A percentile compares a stretch with the other conserved stretches of the same genome.
phyloP scores from a whole-genome alignment of 2,329 filamentous ascomycete species.

The Exophiala oligosperma region DNA sequence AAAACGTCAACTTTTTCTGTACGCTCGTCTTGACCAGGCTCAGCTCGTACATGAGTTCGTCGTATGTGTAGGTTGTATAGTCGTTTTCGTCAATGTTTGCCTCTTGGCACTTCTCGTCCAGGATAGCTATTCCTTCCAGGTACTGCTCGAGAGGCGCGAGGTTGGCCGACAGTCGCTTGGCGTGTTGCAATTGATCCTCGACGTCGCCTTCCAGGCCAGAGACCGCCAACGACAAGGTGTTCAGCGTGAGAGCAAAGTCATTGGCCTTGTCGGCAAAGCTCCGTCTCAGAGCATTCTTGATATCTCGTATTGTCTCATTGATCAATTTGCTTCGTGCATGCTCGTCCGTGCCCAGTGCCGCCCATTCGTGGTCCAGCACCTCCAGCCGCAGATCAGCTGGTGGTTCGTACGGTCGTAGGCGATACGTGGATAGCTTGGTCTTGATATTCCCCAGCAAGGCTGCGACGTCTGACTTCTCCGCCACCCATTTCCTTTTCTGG shows the following conservation, averaged over 20 bases:
- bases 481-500: slow-evolving; percentile 92
- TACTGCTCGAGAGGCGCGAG: slow-evolving; percentile 88
- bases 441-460: slow-evolving; percentile 97
- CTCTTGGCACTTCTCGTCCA: slow-evolving; percentile 88
- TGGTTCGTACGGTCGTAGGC: slow-evolving; percentile 85
- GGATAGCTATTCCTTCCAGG: slow-evolving; percentile 78
- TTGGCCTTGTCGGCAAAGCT: slow-evolving; percentile 98
- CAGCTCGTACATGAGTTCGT: slow-evolving; percentile 92
- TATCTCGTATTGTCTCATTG: slow-evolving; percentile 97
- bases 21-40: slow-evolving; percentile 88
- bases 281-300: slow-evolving; percentile 90
- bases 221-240: slow-evolving; percentile 91
- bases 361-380: slow-evolving; percentile 80
- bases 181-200: slow-evolving; percentile 89
- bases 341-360: slow-evolving; percentile 75
- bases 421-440: slow-evolving; percentile 95
- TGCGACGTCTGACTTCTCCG: slow-evolving; percentile 93
- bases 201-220: slow-evolving; percentile 97
- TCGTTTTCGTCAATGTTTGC: slow-evolving; percentile 99
- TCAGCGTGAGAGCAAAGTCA: slow-evolving; percentile 91
- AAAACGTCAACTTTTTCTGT: slow-evolving; percentile 91
- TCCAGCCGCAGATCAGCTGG: slow-evolving; percentile 80
- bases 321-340: slow-evolving; percentile 88
- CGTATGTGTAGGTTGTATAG: slow-evolving; percentile 98
- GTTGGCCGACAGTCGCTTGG: slow-evolving; percentile 79